Evolutionary conservation across 2,329 filamentous ascomycete species (phyloP).

Genomic region (Aureobasidium melanogenum): DNA sequence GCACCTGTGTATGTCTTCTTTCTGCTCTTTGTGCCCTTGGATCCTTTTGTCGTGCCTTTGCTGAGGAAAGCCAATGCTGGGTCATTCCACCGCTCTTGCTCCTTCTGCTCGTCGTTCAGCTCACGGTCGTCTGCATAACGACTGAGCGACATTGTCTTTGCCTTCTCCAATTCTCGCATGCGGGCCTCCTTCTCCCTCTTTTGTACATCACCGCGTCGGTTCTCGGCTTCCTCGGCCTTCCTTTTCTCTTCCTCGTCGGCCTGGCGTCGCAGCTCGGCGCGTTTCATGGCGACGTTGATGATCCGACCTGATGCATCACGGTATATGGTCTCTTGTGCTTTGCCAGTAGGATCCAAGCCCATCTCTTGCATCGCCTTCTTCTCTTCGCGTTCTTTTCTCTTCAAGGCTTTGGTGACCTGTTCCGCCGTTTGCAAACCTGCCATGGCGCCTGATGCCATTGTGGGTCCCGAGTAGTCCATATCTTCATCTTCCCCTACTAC

Average conservation of each 20-base stretch:
- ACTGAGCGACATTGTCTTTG: conserved; percentile 72
- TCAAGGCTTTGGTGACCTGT: conserved; percentile 51
- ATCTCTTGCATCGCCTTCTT: conserved; percentile 38
- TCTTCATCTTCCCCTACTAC: conserved; percentile 41
- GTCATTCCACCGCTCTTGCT: conserved; percentile 79
- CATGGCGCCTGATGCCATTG: conserved; percentile 80
- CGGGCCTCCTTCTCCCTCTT: conserved; percentile 55
- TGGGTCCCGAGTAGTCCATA: conserved; percentile 38
- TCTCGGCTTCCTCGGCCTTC: conserved; percentile 57
- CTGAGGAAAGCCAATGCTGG: conserved; percentile 74
- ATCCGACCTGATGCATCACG: conserved; percentile 91
- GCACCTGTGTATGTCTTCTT: conserved; percentile 66
- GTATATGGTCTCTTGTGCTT: conserved; percentile 76
- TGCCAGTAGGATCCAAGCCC: conserved; percentile 33
- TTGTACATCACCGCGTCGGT: conserved; percentile 80
- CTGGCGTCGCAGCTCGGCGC: conserved; percentile 74
- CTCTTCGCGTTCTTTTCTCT: conserved; percentile 59
- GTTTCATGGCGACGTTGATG: conserved; percentile 84
- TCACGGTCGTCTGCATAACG: conserved; percentile 74
- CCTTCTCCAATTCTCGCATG: conserved; percentile 64
- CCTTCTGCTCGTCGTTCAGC: conserved; percentile 75
- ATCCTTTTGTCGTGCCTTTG: conserved; percentile 45
- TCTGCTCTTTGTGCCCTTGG: conserved; percentile 45
- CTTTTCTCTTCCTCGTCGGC: conserved; percentile 61
- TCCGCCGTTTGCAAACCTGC: conserved; percentile 80